These are phyloP conservation scores for Arxiozyma bovina DNA, from an alignment of 1,139 yeast species.

Conservation along the genomic window DNA sequence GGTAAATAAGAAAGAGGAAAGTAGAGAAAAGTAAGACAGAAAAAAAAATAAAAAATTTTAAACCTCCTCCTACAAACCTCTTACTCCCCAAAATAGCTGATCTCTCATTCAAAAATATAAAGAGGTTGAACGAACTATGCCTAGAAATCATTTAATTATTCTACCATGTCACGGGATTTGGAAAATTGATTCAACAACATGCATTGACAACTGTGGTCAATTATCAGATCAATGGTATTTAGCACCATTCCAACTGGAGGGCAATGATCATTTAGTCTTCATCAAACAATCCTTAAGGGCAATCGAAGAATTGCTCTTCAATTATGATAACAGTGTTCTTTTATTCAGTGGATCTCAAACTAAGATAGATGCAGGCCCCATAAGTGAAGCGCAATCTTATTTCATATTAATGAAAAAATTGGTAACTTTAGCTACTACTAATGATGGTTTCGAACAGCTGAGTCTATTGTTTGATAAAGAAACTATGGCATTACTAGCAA, in stretches of 20 bases:
- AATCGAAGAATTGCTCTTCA: conserved; percentile 29
- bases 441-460: not conserved
- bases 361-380: conserved; percentile 41
- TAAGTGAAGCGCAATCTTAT: conserved; percentile 59
- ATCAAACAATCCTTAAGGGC: conserved; percentile 49
- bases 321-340: conserved; percentile 31
- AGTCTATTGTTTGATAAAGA: conserved; percentile 11
- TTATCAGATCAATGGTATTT: conserved; percentile 49
- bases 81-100: not conserved
- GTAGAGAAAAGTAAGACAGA: not conserved
- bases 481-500: conserved; percentile 5
- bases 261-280: conserved; percentile 58
- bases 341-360: conserved; percentile 73
- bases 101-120: not conserved
- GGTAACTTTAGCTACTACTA: conserved; percentile 10
- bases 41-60: not conserved
- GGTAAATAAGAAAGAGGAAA: not conserved
- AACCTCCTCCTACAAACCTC: not conserved
- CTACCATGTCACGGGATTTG: conserved; percentile 68
- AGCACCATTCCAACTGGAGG: conserved; percentile 60
- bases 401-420: conserved; percentile 23
- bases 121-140: not conserved
- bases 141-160: conserved; percentile 37
- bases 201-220: conserved; percentile 34
- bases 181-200: conserved; percentile 32